These are phyloP conservation scores for Yamadazyma laniorum DNA, from an alignment of 805 yeast species.

Conservation along the genomic window DNA sequence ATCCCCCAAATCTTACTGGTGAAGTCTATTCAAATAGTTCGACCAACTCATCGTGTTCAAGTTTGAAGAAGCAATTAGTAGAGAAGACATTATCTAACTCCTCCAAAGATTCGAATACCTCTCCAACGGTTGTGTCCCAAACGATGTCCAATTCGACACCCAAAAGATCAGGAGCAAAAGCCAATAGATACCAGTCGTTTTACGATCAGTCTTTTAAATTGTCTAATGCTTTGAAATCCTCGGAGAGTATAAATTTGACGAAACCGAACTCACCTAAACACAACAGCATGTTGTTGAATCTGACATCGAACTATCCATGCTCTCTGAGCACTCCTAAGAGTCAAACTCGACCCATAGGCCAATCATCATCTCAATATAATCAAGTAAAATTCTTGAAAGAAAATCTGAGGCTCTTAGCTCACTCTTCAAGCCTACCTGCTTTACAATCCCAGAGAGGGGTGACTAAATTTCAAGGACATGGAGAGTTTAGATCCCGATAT, in stretches of 20 bases:
- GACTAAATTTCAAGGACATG: constrained; percentile 10
- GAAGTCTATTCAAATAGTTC: constrained; percentile 27
- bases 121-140: constrained; percentile 3
- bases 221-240: constrained; percentile 42
- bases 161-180: constrained; percentile 42
- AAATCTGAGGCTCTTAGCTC: constrained; percentile 17
- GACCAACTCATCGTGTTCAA: constrained; percentile 35
- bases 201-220: constrained; percentile 45
- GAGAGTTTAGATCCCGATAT: constrained; percentile 11
- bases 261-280: constrained; percentile 18
- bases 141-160: constrained; percentile 17
- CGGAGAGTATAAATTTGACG: constrained; percentile 23
- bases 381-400: constrained; percentile 9
- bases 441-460: constrained; percentile 14
- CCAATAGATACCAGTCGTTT: constrained; percentile 46
- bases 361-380: neutral
- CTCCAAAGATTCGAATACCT: constrained; percentile 26
- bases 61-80: constrained; percentile 24
- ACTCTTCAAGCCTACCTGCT: constrained; percentile 28
- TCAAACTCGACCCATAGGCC: neutral
- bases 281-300: constrained; percentile 2
- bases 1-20: constrained; percentile 22
- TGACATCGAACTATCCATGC: neutral
- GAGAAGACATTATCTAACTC: constrained; percentile 36
- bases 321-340: neutral